Conservation (phyloP, 2,329 filamentous ascomycete species). For the Magnaporthiopsis incrustans region DNA sequence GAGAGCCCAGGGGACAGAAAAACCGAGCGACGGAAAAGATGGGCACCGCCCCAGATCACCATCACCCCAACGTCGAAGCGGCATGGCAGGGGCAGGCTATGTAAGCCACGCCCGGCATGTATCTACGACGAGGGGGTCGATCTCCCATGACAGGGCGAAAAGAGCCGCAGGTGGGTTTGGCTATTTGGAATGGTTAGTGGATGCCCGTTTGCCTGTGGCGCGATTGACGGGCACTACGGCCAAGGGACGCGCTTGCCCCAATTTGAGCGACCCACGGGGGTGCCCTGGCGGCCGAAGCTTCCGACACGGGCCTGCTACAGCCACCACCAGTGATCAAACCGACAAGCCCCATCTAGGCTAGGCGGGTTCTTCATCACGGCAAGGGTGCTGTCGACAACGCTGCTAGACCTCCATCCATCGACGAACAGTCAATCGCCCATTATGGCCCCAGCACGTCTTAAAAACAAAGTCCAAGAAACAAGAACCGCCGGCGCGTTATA, state of each 20-base stretch:
- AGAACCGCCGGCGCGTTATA: not conserved
- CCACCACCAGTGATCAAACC: constrained; percentile 2
- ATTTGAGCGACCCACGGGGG: not conserved
- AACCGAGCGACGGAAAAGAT: no score
- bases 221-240: not conserved
- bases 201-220: not conserved
- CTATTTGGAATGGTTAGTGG: not conserved
- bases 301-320: constrained; percentile 1
- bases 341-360: not conserved
- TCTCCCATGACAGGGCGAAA: not conserved
- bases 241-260: not conserved
- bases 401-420: not conserved
- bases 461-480: not conserved
- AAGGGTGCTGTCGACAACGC: no score
- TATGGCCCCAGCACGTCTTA: not conserved
- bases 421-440: not conserved
- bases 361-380: not conserved
- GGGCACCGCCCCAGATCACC: no score
- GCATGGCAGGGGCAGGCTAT: not conserved
- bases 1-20: no score
- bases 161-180: not conserved
- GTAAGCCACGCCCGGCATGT: not conserved
- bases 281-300: not conserved
- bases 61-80: no score
- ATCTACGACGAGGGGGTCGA: not conserved